Percentiles rank a stretch among this genome's conserved stretches.
These are phyloP conservation scores for Aspergillus steynii DNA, from an alignment of 495 filamentous ascomycete genomes.

Conservation along the genomic window DNA sequence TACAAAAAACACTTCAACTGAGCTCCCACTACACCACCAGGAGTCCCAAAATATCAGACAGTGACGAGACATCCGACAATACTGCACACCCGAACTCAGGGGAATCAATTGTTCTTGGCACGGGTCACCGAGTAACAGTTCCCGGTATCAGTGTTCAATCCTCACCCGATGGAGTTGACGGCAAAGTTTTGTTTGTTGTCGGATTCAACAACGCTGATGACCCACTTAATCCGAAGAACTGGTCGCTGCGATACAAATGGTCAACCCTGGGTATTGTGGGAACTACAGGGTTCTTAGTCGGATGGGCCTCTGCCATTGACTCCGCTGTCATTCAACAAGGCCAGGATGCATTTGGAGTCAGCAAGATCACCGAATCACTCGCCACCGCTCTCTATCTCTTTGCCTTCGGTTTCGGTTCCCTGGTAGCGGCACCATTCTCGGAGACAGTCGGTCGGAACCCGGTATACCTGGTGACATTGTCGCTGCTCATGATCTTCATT, in stretches of 20 bases:
- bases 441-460: conserved; percentile 60
- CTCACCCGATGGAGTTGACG: not conserved
- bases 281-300: conserved; percentile 6
- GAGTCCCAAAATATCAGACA: not conserved
- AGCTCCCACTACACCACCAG: not conserved
- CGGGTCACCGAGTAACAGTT: conserved; percentile 2
- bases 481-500: conserved; percentile 47
- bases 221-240: conserved; percentile 1
- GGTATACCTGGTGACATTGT: conserved; percentile 51
- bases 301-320: conserved; percentile 9
- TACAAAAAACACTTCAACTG: not conserved
- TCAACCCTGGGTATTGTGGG: conserved; percentile 7
- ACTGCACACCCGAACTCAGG: not conserved
- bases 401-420: conserved; percentile 55
- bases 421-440: conserved; percentile 48
- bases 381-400: conserved; percentile 48
- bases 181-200: conserved; percentile 1
- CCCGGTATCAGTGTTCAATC: not conserved
- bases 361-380: conserved; percentile 8
- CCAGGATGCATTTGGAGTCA: conserved; percentile 9
- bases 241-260: conserved; percentile 4
- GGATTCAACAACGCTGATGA: conserved; percentile 5
- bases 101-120: not conserved
- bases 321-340: conserved; percentile 8
- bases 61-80: not conserved